Base-by-base conservation (phyloP, 306 rosid species). In the Begonia fuchsioides region DNA sequence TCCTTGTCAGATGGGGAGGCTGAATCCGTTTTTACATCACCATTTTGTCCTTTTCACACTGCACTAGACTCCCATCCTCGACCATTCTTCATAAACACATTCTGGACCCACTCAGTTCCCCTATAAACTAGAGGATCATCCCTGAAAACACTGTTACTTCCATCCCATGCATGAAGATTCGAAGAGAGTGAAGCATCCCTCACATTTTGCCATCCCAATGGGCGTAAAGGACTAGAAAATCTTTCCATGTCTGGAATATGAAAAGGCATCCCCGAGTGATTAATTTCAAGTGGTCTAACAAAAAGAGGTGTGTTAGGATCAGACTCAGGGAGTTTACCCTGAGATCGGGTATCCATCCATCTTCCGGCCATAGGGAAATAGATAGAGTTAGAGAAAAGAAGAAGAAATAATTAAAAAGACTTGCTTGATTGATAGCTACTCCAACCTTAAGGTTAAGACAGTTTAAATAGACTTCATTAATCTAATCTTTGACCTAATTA, bases 121-220 rank as follows among this genome's bases (percentile, higher is more conserved):
- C 76, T 76, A 64, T 67, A 92, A 68, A 82, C 63, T 60, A 72
- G 95, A 67, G 79, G 72, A 47, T 78, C 94, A 65, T 87, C 83
- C 72, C 99, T 66, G 53, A 68, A 86, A 43, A 67, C 72, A 57
- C 96, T 78, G 69, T 82, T 92, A 62, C 61, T 92, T 57, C 73
- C 79, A 70, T 82, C 99, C 99, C 99, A 92, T 60, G 73, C 86
- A 76, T 82, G 96, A 57, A 86, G 50, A 66, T 82, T 94, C 59
- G 94, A 71, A 63, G 98, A 83, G 46, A 93, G 94, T 17, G 95
- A 55, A 71, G 86, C 86, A 64, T 92, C 98, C 81, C 85, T 75
- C 74, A 92, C 65, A 65, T 77, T 77, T 65, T 70, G 96, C 92
- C 96, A 92, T 46, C 88, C 96, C 64, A 76, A 79, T 13, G 96